Evolutionary conservation across 331 rosid species (phyloP).

Genomic region (Ulmus americana): DNA sequence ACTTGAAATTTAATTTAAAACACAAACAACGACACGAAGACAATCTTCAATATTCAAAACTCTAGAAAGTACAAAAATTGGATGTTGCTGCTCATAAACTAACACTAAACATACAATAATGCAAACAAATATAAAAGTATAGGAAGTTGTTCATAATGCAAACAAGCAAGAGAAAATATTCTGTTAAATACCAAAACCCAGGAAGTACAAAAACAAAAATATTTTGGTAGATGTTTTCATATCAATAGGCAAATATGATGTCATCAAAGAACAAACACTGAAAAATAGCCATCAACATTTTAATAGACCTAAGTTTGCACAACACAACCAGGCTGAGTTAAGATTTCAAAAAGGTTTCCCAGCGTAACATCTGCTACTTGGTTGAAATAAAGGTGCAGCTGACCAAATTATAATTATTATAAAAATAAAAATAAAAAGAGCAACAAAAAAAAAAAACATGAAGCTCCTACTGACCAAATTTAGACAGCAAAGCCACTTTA

Average conservation of each 20-base stretch:
- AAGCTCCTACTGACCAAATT: conserved; percentile 9
- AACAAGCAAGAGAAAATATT: conserved; percentile 11
- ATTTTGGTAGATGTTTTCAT: conserved; percentile 9
- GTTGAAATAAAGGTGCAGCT: conserved; percentile 21
- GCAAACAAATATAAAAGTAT: background rate
- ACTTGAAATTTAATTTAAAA: no score
- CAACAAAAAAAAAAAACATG: background rate
- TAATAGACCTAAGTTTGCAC: conserved; percentile 25
- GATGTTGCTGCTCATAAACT: conserved; percentile 2
- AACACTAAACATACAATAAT: background rate
- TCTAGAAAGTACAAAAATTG: background rate
- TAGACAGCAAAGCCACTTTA: conserved; percentile 25
- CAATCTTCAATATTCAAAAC: no score
- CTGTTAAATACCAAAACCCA: conserved; percentile 23
- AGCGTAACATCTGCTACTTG: conserved; percentile 22
- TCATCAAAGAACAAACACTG: conserved; percentile 19
- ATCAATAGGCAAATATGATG: conserved; percentile 14
- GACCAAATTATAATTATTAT: background rate
- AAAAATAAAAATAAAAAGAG: background rate
- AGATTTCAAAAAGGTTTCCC: conserved; percentile 25
- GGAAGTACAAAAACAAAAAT: conserved; percentile 20
- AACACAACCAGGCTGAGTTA: conserved; percentile 19
- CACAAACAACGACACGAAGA: no score
- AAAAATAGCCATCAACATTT: conserved; percentile 19
- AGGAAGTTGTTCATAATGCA: background rate